Evolutionary conservation across 1,284 basidiomycete genomes (phyloP).

Genomic region (Sanghuangporus sanghuang): DNA sequence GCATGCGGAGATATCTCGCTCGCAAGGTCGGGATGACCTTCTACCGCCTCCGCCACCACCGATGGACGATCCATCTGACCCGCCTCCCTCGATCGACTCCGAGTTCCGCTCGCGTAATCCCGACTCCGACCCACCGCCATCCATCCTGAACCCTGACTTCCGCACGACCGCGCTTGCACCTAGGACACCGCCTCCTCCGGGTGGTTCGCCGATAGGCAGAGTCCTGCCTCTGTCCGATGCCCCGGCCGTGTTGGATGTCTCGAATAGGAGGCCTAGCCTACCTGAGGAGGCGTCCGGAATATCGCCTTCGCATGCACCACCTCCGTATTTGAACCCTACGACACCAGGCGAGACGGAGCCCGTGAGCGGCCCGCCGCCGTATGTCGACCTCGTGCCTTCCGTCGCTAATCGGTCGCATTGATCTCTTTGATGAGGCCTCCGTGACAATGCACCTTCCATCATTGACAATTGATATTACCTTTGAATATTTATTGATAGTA

Average conservation of each 20-base stretch:
- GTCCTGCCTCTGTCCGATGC: conserved; percentile 6
- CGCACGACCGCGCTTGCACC: conserved; percentile 1
- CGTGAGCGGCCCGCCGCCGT: conserved; percentile 44
- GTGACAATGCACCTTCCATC: neutral
- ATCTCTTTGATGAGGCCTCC: neutral
- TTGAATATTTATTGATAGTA: neutral
- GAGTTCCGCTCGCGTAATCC: conserved; percentile 60
- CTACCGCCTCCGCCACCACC: conserved; percentile 63
- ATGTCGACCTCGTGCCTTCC: conserved; percentile 35
- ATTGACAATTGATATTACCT: neutral
- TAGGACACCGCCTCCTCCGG: conserved; percentile 44
- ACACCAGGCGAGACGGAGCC: conserved; percentile 38
- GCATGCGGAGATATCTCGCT: conserved; percentile 28
- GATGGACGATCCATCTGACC: conserved; percentile 82
- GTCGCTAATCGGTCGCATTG: conserved; percentile 4
- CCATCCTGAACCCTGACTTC: conserved; percentile 15
- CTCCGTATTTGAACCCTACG: conserved; percentile 53
- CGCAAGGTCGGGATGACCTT: conserved; percentile 21
- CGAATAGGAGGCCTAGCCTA: conserved; percentile 2
- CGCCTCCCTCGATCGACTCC: conserved; percentile 77
- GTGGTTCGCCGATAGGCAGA: conserved; percentile 12
- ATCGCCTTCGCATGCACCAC: conserved; percentile 36
- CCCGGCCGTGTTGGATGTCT: conserved; percentile 11
- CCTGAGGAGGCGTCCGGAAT: conserved; percentile 18
- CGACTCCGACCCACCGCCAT: conserved; percentile 34